Evolutionary conservation across 805 yeast species (phyloP), one percentile per base, ranked within the genome.

Genomic region (Kazachstania martiniae): DNA sequence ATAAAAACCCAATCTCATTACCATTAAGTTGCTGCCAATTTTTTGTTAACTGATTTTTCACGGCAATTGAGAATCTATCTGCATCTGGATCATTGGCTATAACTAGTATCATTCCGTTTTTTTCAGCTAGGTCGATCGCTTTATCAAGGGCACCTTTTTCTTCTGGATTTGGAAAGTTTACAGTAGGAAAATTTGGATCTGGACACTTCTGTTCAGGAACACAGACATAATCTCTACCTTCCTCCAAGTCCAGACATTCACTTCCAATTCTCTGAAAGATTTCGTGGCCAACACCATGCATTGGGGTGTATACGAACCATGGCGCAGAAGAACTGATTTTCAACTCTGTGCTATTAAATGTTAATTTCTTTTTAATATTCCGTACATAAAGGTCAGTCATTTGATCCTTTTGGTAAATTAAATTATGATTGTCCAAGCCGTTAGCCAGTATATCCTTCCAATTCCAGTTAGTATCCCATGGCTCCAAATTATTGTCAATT

Each of bases 71-170:
- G 49, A 89, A 89, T 37, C 98, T 65, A 54, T 89, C 98, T 0
- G 97, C 98, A 57, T 89, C 98, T 0, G 98, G 98, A 50, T 89
- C 98, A 54, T 80, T 89, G 1, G 95, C 95, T 2, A 89, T 46
- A 2, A 89, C 89, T 19, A 85, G 51, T 3, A 59, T 51, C 16
- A 68, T 54, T 1, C 64, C 64, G 2, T 58, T 51, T 1, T 41
- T 33, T 5, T 46, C 44, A 0, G 95, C 96, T 3, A 58, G 52
- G 8, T 50, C 32, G 13, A 77, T 76, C 0, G 94, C 89, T 32
- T 78, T 49, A 42, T 74, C 79, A 34, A 91, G 62, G 0, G 97
- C 97, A 3, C 95, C 95, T 40, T 75, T 72, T 49, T 89, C 98
- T 55, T 89, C 98, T 0, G 98, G 98, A 48, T 89, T 89, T 4